These are phyloP conservation scores for Aspergillus alliaceus DNA, from an alignment of 2,329 filamentous ascomycete species.

Conservation along the genomic window DNA sequence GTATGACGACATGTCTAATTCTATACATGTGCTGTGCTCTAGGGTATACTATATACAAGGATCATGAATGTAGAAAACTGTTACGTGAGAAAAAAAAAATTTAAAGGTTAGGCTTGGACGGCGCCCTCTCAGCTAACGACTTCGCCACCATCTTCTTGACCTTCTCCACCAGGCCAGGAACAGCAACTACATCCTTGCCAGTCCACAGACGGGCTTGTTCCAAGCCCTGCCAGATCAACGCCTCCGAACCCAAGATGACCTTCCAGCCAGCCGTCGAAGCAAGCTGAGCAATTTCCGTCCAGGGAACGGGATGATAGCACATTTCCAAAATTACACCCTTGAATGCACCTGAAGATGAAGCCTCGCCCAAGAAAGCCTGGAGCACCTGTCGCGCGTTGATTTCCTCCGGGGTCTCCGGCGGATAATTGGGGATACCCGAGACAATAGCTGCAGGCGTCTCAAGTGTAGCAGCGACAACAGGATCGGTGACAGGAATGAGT, in stretches of 20 bases:
- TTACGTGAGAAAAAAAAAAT: slow-evolving; percentile 2
- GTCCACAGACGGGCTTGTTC: slow-evolving; percentile 68
- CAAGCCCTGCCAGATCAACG: slow-evolving; percentile 74
- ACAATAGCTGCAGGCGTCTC: slow-evolving; percentile 67
- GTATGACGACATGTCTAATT: slow-evolving; percentile 1
- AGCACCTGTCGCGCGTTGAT: slow-evolving; percentile 57
- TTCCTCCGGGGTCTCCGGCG: slow-evolving; percentile 66
- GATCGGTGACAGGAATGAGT: slow-evolving; percentile 62
- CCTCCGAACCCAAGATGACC: slow-evolving; percentile 73
- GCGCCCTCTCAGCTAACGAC: slow-evolving; percentile 44
- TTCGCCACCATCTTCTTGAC: slow-evolving; percentile 56
- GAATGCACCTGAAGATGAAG: slow-evolving; percentile 21
- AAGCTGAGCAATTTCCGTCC: slow-evolving; percentile 65
- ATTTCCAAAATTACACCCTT: slow-evolving; percentile 76
- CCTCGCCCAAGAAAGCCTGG: slow-evolving; percentile 34
- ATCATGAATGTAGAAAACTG: slow-evolving; percentile 14
- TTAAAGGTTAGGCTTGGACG: slow-evolving; percentile 29
- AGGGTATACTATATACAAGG: slow-evolving; percentile 24
- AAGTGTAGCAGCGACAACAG: slow-evolving; percentile 59
- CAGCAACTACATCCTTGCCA: slow-evolving; percentile 56
- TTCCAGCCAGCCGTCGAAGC: slow-evolving; percentile 66
- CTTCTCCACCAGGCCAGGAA: slow-evolving; percentile 55
- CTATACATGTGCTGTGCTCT: slow-evolving; percentile 21
- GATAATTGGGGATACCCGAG: slow-evolving; percentile 73
- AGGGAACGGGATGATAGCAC: slow-evolving; percentile 76